Evolutionary conservation across 306 rosid species (phyloP), one percentile per base, ranked within the genome.

Genomic region (Acacia melanoxylon): DNA sequence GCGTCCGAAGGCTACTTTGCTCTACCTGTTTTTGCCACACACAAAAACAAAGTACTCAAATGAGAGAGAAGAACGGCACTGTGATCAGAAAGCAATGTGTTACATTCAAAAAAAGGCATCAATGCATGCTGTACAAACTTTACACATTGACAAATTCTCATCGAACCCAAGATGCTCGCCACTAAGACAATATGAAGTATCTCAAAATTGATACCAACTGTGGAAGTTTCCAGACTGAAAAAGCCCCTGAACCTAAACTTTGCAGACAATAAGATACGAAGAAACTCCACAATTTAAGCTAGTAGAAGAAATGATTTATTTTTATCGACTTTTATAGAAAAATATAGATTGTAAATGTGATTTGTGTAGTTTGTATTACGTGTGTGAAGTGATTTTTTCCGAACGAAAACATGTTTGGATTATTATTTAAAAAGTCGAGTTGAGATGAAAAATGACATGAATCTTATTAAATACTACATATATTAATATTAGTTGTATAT

Each of bases 1-100:
- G 93, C 12, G 98, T 94, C 86, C 86, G 87, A 69, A 94, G 87
- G 83, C 98, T 92, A 86, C 69, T 85, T 83, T 94, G 93, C 87
- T 91, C 92, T 54, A 76, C 95, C 98, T 94, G 90, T 56, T 83
- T 84, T 75, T 77, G 58, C 58, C 70, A 78, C n/a, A n/a, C n/a
- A n/a, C n/a, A 61, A 86, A 80, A 59, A 85, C 83, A 85, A 85
- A 10, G 33, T 52, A 84, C 78, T 42, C 59, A 76, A 35, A 82
- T 29, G 77, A 48, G 61, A 42, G 15, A 45, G 11, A 77, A 40
- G 80, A 77, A 20, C 0, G 49, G 12, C 49, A 44, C 35, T 59
- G 29, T 51, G 29, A 22, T 68, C 66, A 44, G 72, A 59, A 46
- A 59, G 75, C 68, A 82, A 29, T 72, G 67, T 79, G 68, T 25